A percentile compares a stretch with the other conserved stretches of the same genome.
Conservation (phyloP, 176 grass and related monocot genomes). For the Bonia amplexicaulis region DNA sequence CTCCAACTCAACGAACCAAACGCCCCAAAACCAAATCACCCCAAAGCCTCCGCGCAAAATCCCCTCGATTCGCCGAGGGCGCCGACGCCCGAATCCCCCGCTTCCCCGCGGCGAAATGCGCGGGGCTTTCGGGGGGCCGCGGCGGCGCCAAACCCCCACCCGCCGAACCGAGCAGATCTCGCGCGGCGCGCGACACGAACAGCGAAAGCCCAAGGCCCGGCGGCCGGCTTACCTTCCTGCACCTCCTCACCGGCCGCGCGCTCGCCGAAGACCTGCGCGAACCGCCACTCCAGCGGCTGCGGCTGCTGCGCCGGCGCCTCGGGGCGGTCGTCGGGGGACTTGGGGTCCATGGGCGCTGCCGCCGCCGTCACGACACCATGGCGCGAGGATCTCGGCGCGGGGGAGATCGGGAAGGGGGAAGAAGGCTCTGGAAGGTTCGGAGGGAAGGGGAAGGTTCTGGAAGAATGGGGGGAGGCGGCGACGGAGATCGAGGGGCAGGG, state of each 20-base stretch:
- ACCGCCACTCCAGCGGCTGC: slow-evolving; percentile 62
- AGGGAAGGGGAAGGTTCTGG: background rate
- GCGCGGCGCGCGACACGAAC: background rate
- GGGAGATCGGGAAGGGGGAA: background rate
- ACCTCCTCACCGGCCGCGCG: slow-evolving; percentile 78
- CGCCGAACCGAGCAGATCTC: slow-evolving; percentile 37
- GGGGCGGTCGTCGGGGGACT: slow-evolving; percentile 26
- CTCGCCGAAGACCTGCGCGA: slow-evolving; percentile 94
- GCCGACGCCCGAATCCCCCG: background rate
- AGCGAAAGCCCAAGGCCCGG: background rate
- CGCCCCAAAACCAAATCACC: background rate
- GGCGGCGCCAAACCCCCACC: background rate
- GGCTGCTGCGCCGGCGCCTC: slow-evolving; percentile 14
- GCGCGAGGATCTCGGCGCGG: slow-evolving; percentile 20
- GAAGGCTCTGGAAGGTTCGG: background rate
- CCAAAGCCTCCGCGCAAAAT: background rate
- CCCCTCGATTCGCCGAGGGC: background rate
- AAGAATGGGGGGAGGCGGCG: slow-evolving; percentile 15
- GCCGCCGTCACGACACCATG: slow-evolving; percentile 43
- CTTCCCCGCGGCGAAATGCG: slow-evolving; percentile 14
- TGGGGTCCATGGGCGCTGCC: slow-evolving; percentile 27
- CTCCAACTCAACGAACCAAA: background rate
- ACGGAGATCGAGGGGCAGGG: slow-evolving; percentile 24
- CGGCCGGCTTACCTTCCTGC: slow-evolving; percentile 63
- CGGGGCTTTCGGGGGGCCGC: background rate